phyloP scores from a whole-genome alignment of 2,329 filamentous ascomycete genomes.

The Nigrograna mackinnonii region DNA sequence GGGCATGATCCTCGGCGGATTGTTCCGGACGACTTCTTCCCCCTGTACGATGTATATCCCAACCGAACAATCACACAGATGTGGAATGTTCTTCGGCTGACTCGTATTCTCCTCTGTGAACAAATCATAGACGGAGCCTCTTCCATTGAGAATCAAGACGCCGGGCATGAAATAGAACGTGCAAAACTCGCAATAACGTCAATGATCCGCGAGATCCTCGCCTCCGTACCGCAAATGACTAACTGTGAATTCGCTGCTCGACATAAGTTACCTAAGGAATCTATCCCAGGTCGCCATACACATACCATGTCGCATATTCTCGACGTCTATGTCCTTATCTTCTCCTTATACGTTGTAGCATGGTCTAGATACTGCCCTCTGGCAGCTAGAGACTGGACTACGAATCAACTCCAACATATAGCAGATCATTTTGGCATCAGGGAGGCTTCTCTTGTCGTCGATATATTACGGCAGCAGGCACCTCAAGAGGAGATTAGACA shows the following conservation, averaged over 20 bases:
- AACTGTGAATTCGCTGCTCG: constrained; percentile 21
- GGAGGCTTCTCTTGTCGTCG: constrained; percentile 10
- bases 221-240: constrained; percentile 34
- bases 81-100: constrained; percentile 33
- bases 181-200: constrained; percentile 20
- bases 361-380: constrained; percentile 12
- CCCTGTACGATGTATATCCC: constrained; percentile 30
- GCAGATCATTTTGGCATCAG: constrained; percentile 16
- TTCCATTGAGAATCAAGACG: constrained; percentile 2
- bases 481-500: too few relatives aligned
- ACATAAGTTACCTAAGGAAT: constrained; percentile 14
- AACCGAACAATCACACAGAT: constrained; percentile 31
- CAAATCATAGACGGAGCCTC: constrained; percentile 16
- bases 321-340: constrained; percentile 20
- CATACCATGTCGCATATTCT: constrained; percentile 18
- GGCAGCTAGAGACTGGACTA: constrained; percentile 9
- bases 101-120: constrained; percentile 37
- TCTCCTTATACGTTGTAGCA: constrained; percentile 16
- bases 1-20: not conserved
- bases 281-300: constrained; percentile 3
- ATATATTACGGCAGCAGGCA: constrained; percentile 8
- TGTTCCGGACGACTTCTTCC: not conserved
- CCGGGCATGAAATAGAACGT: not conserved
- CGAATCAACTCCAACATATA: constrained; percentile 10
- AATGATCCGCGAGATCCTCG: constrained; percentile 33